Evolutionary conservation across 2,329 filamentous ascomycete genomes (phyloP), one percentile per base, ranked within the genome.

Genomic region (Trichoderma atrobrunneum): DNA sequence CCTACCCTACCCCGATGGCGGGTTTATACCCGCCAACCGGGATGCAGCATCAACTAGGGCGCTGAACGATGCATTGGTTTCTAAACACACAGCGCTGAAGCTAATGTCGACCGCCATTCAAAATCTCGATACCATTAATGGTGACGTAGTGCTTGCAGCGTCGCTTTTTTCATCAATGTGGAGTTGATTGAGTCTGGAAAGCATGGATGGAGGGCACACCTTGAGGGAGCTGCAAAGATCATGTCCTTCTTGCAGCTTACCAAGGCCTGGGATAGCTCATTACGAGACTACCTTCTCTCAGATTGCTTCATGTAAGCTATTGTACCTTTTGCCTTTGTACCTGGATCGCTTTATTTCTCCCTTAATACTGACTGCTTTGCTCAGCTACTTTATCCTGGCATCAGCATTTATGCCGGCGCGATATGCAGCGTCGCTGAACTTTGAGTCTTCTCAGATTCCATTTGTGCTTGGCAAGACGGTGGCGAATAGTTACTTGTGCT

Each of bases 151-250:
- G 3, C 79, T 87, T 3, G 83, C 85, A 1, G 83, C 85, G 0
- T 83, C 85, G 3, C 78, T 86, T 86, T 87, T 76, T 83, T 87
- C 74, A 80, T 87, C 78, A 85, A 86, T 73, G 79, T 87, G 64
- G 84, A 87, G 77, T 78, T 87, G 62, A 84, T 87, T 65, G 85
- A 86, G 77, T 84, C 84, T 16, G 84, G 84, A 1, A 84, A 82
- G 74, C 81, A 84, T 48, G 83, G 82, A 14, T 86, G 85, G 85
- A 83, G 81, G 61, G 81, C 82, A 16, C 85, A 87, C 72, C 79
- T 87, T 26, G 81, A 85, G 65, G 85, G 84, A 3, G 85, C 84
- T 3, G 81, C 81, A 4, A 79, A 78, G 28, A 83, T 87, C 57
- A 84, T 86, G 79, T 79, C 80, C 24, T 76, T 83, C 12, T 75